Percentiles rank a stretch among this genome's conserved stretches.
These are phyloP conservation scores for Spathaspora passalidarum DNA, from an alignment of 805 yeast genomes.

Conservation along the genomic window DNA sequence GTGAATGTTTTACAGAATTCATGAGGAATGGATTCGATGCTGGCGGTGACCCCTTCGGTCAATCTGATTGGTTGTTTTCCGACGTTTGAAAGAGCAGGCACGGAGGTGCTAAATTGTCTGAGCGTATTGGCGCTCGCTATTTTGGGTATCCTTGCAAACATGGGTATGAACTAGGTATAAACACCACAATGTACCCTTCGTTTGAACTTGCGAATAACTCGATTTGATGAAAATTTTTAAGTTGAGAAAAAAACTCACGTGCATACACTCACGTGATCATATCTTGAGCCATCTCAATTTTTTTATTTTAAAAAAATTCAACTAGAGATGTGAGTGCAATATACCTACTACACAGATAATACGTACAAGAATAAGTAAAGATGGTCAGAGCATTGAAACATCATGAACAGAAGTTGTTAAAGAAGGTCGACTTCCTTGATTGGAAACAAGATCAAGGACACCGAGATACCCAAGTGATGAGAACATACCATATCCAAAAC, in stretches of 20 bases:
- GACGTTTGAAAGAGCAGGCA: slow-evolving; percentile 51
- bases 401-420: slow-evolving; percentile 92
- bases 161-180: not conserved
- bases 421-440: slow-evolving; percentile 93
- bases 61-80: slow-evolving; percentile 77
- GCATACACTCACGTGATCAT: not conserved
- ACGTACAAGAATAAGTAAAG: slow-evolving; percentile 9
- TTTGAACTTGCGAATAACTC: not conserved
- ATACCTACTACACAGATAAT: not conserved
- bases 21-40: slow-evolving; percentile 45
- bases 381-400: slow-evolving; percentile 89
- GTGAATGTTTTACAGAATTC: slow-evolving; percentile 57
- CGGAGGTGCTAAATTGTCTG: slow-evolving; percentile 15
- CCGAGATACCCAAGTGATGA: slow-evolving; percentile 94
- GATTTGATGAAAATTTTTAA: not conserved
- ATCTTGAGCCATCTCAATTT: slow-evolving; percentile 1
- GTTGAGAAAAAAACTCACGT: not conserved
- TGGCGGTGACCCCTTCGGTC: slow-evolving; percentile 56
- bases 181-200: no score
- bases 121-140: not conserved
- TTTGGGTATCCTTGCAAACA: slow-evolving; percentile 1
- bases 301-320: not conserved
- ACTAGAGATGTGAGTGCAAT: not conserved
- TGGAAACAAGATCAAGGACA: slow-evolving; percentile 98
- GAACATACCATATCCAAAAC: slow-evolving; percentile 88